These are phyloP conservation scores for Penicillium sp. DNA, from an alignment of 2,329 filamentous ascomycete species.

Conservation along the genomic window DNA sequence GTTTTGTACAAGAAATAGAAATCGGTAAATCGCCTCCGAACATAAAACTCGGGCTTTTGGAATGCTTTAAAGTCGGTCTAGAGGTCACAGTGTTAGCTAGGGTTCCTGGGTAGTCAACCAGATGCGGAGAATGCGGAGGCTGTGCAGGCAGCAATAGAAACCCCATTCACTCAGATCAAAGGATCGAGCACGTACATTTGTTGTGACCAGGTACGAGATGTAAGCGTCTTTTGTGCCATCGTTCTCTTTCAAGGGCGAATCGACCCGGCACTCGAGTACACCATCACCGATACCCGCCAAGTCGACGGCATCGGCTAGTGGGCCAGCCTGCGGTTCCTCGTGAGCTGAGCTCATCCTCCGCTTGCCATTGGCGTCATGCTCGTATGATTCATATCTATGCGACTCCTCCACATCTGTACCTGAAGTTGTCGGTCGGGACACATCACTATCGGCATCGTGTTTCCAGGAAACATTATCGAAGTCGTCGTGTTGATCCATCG, in stretches of 20 bases:
- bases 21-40: slow-evolving; percentile 93
- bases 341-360: slow-evolving; percentile 47
- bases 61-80: slow-evolving; percentile 95
- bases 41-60: slow-evolving; percentile 73
- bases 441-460: slow-evolving; percentile 57
- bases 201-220: slow-evolving; percentile 92
- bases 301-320: slow-evolving; percentile 57
- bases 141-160: slow-evolving; percentile 18
- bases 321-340: slow-evolving; percentile 50
- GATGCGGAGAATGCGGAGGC: not conserved
- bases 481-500: slow-evolving; percentile 60
- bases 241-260: slow-evolving; percentile 86
- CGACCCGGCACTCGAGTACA: slow-evolving; percentile 78
- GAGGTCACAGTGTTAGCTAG: slow-evolving; percentile 12
- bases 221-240: slow-evolving; percentile 96
- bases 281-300: slow-evolving; percentile 68
- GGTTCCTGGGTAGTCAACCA: not conserved
- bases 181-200: slow-evolving; percentile 61
- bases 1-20: slow-evolving; percentile 96
- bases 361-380: slow-evolving; percentile 50
- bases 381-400: slow-evolving; percentile 18
- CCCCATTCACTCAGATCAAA: not conserved
- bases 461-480: slow-evolving; percentile 82
- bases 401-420: slow-evolving; percentile 43
- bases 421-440: slow-evolving; percentile 41